These are phyloP conservation scores for Kernera saxatilis DNA, from an alignment of 345 rosid species.

Conservation along the genomic window DNA sequence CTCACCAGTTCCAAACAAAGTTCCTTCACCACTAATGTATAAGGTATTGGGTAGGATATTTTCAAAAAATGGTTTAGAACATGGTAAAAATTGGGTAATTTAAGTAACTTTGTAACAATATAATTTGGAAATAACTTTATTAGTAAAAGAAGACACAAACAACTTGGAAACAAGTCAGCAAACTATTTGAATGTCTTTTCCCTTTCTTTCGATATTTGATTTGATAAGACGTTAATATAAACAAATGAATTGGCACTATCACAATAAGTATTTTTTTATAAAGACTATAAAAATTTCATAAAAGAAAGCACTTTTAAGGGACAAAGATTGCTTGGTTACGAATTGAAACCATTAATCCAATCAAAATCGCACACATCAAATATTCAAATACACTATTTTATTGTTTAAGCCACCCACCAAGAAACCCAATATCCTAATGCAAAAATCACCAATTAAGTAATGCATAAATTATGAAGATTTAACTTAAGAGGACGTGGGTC, in stretches of 20 bases:
- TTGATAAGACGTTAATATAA: not conserved
- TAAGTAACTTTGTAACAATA: not conserved
- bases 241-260: not conserved
- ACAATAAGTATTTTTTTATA: not conserved
- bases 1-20: not conserved
- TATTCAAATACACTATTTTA: not conserved
- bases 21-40: not conserved
- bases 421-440: not conserved
- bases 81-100: not conserved
- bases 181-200: not conserved
- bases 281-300: not conserved
- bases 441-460: slow-evolving; percentile 8
- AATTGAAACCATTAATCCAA: slow-evolving; percentile 11
- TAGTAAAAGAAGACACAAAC: not conserved
- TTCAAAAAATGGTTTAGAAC: not conserved
- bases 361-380: slow-evolving; percentile 7
- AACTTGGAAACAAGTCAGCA: not conserved
- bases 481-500: slow-evolving; percentile 21
- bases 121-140: not conserved
- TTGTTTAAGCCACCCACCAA: not conserved
- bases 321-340: slow-evolving; percentile 10
- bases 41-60: not conserved
- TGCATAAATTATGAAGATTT: not conserved
- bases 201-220: not conserved
- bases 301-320: slow-evolving; percentile 8